Evolutionary conservation across 164 flowering plant species (phyloP), one percentile per base, ranked within the genome.

Genomic region (Litsea cubeba): DNA sequence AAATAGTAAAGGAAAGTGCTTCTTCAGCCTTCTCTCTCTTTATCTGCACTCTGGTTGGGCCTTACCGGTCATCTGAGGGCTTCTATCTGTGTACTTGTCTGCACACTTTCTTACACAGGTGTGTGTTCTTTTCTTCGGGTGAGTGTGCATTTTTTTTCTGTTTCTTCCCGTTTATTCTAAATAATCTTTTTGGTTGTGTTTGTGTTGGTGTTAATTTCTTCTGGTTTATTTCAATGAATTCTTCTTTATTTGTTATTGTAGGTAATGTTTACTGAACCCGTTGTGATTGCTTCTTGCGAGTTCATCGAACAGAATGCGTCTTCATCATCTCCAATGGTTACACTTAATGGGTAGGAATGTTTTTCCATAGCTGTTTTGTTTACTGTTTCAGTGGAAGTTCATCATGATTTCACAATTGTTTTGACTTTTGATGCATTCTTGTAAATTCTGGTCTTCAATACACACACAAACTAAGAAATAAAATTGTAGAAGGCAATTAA

Each of bases 271-370:
- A 82, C 95, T 35, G 99, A 93, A 76, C 95, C 98, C 25, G 79
- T 96, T 64, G 94, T 96, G n/a, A 85, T 96, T 66, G 88, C 91
- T 76, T 96, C 97, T 3, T 96, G 99, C 72, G 99, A 96, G 84
- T 90, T 96, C 75, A 85, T 96, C 30, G 99, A 96, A 72, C 99
- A 90, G 80, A 89, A 83, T 78, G 88, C 90, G 24, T 79, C 97
- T 11, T 92, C 95, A 0, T 49, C 89, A 7, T 92, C 92, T 50
- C 85, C 95, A 68, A 79, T 84, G 18, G 85, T 92, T 17, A 78
- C 93, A 65, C 90, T 95, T 77, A 76, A 87, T 68, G 99, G 99
- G 99, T 96, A 93, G 75, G 90, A 71, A 18, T 50, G 12, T 14
- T n/a, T 70, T 17, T 62, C 68, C 68, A 20, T 75, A 14, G 75